Base-by-base conservation (phyloP, 495 filamentous ascomycete genomes). In the Geopyxis carbonaria region DNA sequence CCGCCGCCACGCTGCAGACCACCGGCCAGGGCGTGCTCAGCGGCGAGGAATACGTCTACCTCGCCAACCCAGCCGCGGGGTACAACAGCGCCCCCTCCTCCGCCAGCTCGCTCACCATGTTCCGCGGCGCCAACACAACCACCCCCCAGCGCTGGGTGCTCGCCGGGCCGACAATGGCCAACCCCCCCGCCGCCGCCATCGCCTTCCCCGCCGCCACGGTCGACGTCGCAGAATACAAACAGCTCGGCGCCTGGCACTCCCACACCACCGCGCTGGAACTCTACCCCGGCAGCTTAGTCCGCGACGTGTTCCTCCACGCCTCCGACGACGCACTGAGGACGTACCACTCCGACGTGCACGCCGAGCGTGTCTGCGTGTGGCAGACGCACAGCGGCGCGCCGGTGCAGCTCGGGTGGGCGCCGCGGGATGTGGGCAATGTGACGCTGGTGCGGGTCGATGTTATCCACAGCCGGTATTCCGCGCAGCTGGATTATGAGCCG, bases 41-140 rank as follows among this genome's bases (percentile, higher is more conserved):
- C 19, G 53, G 55, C 15, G 55, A 58, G 31, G 29, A 54, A 14
- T 58, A 58, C 31, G 53, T 58, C 36, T 58, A 50, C 22, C 46
- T 56, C 24, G 53, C 53, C 2, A 48, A 58, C 31, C 23, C 34
- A 5, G 44, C 44, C 7, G 8, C 29, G 13, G 29, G 30, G 11
- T 57, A 56, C 34, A 31, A 20, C 5, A 40, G 19, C 29, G 24
- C 34, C 42, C 0, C 52, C 48, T 2, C 48, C n/a, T n/a, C n/a
- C n/a, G 44, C 5, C 55, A n/a, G n/a, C n/a, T n/a, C n/a, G n/a
- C n/a, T n/a, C n/a, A n/a, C n/a, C n/a, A n/a, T n/a, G n/a, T n/a
- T 57, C 51, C 54, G 55, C 33, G 47, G 22, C 18, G 51, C 55
- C 45, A 51, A 57, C 24, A 39, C 47, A 29, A 42, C 20, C 19